phyloP scores from a whole-genome alignment of 192 early-diverging fungal species.

The Dissophora ornata region DNA sequence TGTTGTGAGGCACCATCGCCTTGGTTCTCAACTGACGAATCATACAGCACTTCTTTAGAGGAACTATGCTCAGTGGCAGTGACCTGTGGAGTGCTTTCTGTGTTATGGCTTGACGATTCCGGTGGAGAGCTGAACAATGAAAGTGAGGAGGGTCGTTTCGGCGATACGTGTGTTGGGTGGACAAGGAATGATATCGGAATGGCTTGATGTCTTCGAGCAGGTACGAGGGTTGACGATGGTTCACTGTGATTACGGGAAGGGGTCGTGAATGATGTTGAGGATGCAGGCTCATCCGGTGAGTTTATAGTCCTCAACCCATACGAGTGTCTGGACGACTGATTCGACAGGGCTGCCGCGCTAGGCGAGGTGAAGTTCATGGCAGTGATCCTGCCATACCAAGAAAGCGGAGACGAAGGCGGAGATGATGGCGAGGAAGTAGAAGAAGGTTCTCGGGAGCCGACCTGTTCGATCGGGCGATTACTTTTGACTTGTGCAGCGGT shows the following conservation, averaged over 20 bases:
- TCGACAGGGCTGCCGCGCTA: neutral
- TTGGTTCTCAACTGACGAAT: no score
- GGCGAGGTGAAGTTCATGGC: no score
- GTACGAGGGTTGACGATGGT: neutral
- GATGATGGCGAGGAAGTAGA: neutral
- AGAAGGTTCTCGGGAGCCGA: no score
- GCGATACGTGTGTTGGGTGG: conserved; percentile 18
- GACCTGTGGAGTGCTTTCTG: no score
- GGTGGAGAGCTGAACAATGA: neutral
- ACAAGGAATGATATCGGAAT: conserved; percentile 46
- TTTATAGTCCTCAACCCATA: neutral
- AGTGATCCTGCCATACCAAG: no score
- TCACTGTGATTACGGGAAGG: neutral
- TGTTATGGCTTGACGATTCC: neutral
- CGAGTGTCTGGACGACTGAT: neutral
- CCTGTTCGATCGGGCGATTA: no score
- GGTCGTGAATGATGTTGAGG: neutral
- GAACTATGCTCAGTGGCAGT: no score
- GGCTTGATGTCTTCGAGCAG: conserved; percentile 10
- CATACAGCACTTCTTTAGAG: no score
- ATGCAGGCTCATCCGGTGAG: neutral
- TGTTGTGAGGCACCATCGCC: no score
- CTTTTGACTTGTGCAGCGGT: neutral
- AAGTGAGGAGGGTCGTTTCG: neutral
- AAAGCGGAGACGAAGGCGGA: neutral